These are phyloP conservation scores for Neurospora crassa DNA, from an alignment of 2,329 filamentous ascomycete genomes.

Conservation along the genomic window DNA sequence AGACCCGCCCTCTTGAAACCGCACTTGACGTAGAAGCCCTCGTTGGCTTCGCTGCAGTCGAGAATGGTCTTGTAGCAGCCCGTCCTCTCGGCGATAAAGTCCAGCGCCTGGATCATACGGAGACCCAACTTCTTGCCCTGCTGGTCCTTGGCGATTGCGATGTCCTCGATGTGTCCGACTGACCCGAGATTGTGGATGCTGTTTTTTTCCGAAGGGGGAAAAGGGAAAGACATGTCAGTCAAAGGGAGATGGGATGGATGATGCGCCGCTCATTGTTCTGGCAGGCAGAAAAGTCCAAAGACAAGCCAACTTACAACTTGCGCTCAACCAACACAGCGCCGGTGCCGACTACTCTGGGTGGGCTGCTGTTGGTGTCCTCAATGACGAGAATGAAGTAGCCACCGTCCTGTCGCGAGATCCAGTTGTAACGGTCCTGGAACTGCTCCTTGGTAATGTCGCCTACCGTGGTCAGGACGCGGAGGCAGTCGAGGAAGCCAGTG, in stretches of 20 bases:
- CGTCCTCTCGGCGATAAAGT: slow-evolving; percentile 75
- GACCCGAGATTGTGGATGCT: slow-evolving; percentile 72
- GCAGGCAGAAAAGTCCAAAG: slow-evolving; percentile 2
- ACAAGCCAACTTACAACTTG: slow-evolving; percentile 61
- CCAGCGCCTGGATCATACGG: slow-evolving; percentile 86
- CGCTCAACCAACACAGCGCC: slow-evolving; percentile 85
- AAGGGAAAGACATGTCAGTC: slow-evolving; percentile 1
- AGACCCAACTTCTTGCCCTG: slow-evolving; percentile 95
- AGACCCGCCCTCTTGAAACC: slow-evolving; percentile 85
- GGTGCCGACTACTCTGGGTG: slow-evolving; percentile 70
- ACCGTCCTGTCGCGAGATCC: slow-evolving; percentile 63
- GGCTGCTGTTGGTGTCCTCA: slow-evolving; percentile 52
- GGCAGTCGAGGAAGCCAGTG: slow-evolving; percentile 78
- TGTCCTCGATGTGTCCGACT: slow-evolving; percentile 96
- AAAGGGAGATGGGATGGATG: not conserved
- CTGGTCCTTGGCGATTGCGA: slow-evolving; percentile 88
- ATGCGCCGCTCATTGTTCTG: not conserved
- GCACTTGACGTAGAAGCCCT: slow-evolving; percentile 97
- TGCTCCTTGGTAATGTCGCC: slow-evolving; percentile 70
- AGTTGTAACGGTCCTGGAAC: slow-evolving; percentile 74
- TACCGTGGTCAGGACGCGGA: slow-evolving; percentile 85
- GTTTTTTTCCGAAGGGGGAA: slow-evolving; percentile 5
- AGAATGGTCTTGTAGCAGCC: slow-evolving; percentile 97
- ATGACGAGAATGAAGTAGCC: slow-evolving; percentile 84
- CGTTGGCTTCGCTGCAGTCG: slow-evolving; percentile 92